Conservation (phyloP, 345 rosid species). For the Hevea brasiliensis region DNA sequence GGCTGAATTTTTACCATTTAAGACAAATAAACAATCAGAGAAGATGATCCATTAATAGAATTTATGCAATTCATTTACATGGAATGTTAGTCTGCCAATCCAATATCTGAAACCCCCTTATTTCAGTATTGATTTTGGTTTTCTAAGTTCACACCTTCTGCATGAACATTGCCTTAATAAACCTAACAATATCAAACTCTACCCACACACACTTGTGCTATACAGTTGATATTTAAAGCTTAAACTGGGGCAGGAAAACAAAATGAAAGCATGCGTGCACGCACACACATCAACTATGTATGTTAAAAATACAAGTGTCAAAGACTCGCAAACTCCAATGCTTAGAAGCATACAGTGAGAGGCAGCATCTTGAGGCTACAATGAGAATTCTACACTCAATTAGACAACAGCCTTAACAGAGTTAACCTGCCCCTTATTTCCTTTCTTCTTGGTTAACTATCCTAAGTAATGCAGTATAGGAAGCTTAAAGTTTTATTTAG, state of each 20-base stretch:
- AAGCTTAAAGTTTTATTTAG: no score
- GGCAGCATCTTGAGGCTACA: neutral
- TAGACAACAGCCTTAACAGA: neutral
- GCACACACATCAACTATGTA: neutral
- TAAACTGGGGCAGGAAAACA: no score
- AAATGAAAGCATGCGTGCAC: no score
- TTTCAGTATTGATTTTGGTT: neutral
- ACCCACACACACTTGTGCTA: neutral
- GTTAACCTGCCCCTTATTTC: neutral
- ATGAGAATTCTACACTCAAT: neutral
- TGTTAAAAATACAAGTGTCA: neutral
- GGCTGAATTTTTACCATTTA: neutral
- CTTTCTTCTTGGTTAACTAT: neutral
- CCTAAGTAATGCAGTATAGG: no score
- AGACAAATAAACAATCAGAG: neutral
- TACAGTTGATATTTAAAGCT: neutral
- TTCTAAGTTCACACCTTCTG: conserved; percentile 3
- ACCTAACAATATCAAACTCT: neutral
- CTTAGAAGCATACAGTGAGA: neutral
- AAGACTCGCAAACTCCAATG: neutral
- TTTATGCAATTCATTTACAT: neutral
- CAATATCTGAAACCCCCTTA: neutral
- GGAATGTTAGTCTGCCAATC: neutral
- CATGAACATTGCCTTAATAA: neutral
- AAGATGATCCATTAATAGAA: neutral